Conservation (phyloP, 345 rosid genomes). For the Lumnitzera racemosa region DNA sequence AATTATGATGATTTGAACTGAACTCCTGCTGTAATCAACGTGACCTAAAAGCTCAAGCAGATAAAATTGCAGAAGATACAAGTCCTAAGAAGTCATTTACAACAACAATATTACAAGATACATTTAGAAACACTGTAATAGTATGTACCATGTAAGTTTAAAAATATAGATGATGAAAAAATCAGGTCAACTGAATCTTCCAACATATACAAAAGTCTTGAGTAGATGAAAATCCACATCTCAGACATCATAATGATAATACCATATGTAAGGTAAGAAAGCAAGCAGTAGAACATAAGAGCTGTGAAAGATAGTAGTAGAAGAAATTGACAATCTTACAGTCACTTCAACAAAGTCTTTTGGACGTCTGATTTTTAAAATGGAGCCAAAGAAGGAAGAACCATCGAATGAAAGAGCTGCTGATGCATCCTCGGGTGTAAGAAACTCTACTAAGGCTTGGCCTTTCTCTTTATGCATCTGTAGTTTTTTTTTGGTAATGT, state of each 20-base stretch:
- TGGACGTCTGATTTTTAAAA: slow-evolving; percentile 77
- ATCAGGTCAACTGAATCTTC: no score
- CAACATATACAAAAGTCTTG: no score
- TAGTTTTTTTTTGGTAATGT: slow-evolving; percentile 4
- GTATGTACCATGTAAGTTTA: no score
- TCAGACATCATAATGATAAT: background rate
- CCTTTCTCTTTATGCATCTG: slow-evolving; percentile 79
- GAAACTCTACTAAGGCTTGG: slow-evolving; percentile 90
- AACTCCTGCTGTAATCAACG: no score
- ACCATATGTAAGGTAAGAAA: slow-evolving; percentile 1
- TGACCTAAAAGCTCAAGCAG: no score
- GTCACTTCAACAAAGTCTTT: slow-evolving; percentile 74
- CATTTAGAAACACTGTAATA: no score
- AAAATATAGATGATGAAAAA: no score
- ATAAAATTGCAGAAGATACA: no score
- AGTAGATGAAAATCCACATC: no score
- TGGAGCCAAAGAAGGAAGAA: slow-evolving; percentile 46
- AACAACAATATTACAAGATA: no score
- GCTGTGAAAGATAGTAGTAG: slow-evolving; percentile 7
- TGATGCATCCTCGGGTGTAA: slow-evolving; percentile 91
- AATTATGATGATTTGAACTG: no score
- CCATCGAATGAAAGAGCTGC: slow-evolving; percentile 87
- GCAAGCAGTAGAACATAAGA: background rate
- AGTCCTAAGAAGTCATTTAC: background rate
- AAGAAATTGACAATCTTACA: slow-evolving; percentile 46